Conservation (phyloP, 805 yeast genomes). For the Nakazawaea laoshanensis region DNA sequence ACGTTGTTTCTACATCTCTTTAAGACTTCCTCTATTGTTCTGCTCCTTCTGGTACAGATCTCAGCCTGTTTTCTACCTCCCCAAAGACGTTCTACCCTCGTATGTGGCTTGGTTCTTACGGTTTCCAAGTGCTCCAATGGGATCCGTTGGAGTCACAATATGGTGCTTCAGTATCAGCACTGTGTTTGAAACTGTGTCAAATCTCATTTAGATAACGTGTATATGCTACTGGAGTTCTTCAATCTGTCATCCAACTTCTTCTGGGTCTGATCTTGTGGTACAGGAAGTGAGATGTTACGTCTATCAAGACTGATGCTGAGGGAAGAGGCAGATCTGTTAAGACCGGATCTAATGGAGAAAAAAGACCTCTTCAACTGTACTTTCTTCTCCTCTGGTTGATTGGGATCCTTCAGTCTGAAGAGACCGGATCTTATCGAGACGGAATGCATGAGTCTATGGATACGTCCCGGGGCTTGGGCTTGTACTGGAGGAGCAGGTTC, state of each 20-base stretch:
- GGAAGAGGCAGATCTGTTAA: conserved; percentile 15
- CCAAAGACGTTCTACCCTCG: conserved; percentile 47
- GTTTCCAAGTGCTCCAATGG: conserved; percentile 55
- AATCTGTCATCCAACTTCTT: conserved; percentile 47
- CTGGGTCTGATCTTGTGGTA: conserved; percentile 46
- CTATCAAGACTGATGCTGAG: conserved; percentile 17
- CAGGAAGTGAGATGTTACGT: conserved; percentile 47
- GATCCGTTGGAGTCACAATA: conserved; percentile 50
- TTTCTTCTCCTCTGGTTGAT: conserved; percentile 9
- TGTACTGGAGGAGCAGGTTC: conserved; percentile 6
- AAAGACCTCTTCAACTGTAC: conserved; percentile 20
- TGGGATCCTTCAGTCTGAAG: conserved; percentile 9
- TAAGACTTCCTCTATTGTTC: conserved; percentile 39
- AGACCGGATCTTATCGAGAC: conserved; percentile 21
- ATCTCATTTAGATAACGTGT: conserved; percentile 26
- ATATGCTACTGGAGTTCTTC: conserved; percentile 38
- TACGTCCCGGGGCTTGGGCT: too few relatives aligned
- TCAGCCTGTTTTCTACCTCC: conserved; percentile 48
- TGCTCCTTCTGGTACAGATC: conserved; percentile 47
- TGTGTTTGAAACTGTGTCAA: conserved; percentile 3
- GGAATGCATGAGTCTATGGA: conserved; percentile 18
- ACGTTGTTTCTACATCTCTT: conserved; percentile 25
- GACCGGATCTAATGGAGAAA: conserved; percentile 14
- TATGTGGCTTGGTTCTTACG: conserved; percentile 47
- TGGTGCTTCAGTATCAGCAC: conserved; percentile 37